These are phyloP conservation scores for Heliamphora pulchella DNA, from an alignment of 179 eudicot species.

Conservation along the genomic window DNA sequence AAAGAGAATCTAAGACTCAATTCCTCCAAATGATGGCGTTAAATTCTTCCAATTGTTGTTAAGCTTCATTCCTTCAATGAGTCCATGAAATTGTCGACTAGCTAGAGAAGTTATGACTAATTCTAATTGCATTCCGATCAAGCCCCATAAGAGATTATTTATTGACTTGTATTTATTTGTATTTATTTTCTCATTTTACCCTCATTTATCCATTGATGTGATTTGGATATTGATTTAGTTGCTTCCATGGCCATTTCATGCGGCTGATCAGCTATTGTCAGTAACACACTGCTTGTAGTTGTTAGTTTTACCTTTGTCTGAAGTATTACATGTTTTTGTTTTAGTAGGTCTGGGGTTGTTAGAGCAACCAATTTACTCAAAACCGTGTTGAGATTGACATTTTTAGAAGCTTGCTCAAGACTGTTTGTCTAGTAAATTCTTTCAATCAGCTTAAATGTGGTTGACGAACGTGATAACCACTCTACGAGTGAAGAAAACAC, in stretches of 20 bases:
- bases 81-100: neutral
- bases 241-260: neutral
- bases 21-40: neutral
- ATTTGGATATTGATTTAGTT: neutral
- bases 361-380: neutral
- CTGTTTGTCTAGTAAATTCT: neutral
- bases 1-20: neutral
- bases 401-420: neutral
- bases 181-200: too few species aligned
- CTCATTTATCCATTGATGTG: too few species aligned
- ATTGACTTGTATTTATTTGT: too few species aligned
- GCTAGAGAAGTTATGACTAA: neutral
- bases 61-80: neutral
- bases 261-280: neutral
- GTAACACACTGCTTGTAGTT: neutral
- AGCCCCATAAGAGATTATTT: too few species aligned
- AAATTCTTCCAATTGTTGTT: neutral
- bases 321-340: neutral
- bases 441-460: neutral
- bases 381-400: neutral
- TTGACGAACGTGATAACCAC: neutral
- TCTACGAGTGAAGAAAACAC: neutral
- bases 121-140: neutral
- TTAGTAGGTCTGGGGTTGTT: neutral
- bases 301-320: neutral